Conservation (phyloP, 768 basidiomycete genomes). For the Lyophyllum shimeji region DNA sequence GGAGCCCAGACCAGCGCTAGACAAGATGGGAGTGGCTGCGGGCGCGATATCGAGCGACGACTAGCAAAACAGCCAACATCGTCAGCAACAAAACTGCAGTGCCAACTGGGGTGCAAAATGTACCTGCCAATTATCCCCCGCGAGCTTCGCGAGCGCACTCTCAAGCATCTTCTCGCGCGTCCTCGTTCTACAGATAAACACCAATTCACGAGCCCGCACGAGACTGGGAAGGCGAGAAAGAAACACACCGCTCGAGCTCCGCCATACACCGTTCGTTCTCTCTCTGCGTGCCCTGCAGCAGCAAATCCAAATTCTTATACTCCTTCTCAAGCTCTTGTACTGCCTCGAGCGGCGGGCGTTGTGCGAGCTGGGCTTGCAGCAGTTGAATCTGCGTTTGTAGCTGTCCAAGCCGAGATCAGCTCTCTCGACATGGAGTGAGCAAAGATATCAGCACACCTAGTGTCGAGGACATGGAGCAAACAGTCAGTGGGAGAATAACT, state of each 20-base stretch:
- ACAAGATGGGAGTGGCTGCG: slow-evolving; percentile 22
- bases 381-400: slow-evolving; percentile 60
- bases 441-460: too few species aligned
- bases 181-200: slow-evolving; percentile 42
- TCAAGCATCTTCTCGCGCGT: slow-evolving; percentile 78
- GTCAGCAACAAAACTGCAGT: slow-evolving; percentile 12
- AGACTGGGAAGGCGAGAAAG: background rate
- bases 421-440: background rate
- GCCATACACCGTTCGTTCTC: slow-evolving; percentile 87
- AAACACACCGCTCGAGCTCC: slow-evolving; percentile 68
- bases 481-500: background rate
- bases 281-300: slow-evolving; percentile 77
- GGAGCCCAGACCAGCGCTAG: slow-evolving; percentile 27
- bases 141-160: slow-evolving; percentile 64
- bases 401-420: slow-evolving; percentile 29
- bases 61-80: slow-evolving; percentile 15
- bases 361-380: slow-evolving; percentile 63
- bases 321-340: slow-evolving; percentile 71
- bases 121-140: slow-evolving; percentile 85
- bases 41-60: slow-evolving; percentile 33
- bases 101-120: slow-evolving; percentile 14
- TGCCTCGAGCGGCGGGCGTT: slow-evolving; percentile 66
- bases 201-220: background rate
- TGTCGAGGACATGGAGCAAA: too few species aligned
- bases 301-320: slow-evolving; percentile 70